phyloP scores from a whole-genome alignment of 495 filamentous ascomycete species.

The Cercophora samala region DNA sequence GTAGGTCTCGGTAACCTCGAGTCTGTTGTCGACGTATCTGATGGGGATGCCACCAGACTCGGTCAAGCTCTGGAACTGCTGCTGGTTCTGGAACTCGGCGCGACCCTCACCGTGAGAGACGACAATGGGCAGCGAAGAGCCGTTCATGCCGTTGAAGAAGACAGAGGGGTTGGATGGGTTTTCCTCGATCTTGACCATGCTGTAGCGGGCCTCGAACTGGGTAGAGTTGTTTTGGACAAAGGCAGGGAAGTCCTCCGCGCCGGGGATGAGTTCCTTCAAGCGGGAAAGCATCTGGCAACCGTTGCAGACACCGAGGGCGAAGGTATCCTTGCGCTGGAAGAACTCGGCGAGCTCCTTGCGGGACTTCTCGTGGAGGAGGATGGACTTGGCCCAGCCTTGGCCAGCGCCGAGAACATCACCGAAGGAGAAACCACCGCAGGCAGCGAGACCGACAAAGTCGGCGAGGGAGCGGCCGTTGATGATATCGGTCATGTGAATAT shows the following conservation, averaged over 20 bases:
- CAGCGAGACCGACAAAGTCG: slow-evolving; percentile 82
- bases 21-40: slow-evolving; percentile 78
- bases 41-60: slow-evolving; percentile 64
- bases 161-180: slow-evolving; percentile 61
- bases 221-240: slow-evolving; percentile 83
- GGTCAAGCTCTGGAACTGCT: slow-evolving; percentile 54
- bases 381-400: slow-evolving; percentile 93
- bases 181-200: slow-evolving; percentile 81
- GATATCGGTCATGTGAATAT: slow-evolving; percentile 97
- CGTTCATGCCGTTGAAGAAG: slow-evolving; percentile 90
- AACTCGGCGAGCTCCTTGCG: slow-evolving; percentile 75
- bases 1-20: slow-evolving; percentile 73
- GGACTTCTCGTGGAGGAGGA: slow-evolving; percentile 75
- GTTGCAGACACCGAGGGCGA: slow-evolving; percentile 93
- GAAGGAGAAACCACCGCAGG: slow-evolving; percentile 95
- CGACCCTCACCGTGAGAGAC: slow-evolving; percentile 92
- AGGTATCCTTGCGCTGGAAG: slow-evolving; percentile 87
- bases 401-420: slow-evolving; percentile 95
- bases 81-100: slow-evolving; percentile 62
- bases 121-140: slow-evolving; percentile 77
- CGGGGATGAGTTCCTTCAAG: slow-evolving; percentile 81
- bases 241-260: slow-evolving; percentile 77
- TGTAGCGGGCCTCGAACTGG: slow-evolving; percentile 88
- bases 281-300: slow-evolving; percentile 93
- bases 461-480: slow-evolving; percentile 73